Conservation (phyloP, 345 rosid species). For the Salix caprea region DNA sequence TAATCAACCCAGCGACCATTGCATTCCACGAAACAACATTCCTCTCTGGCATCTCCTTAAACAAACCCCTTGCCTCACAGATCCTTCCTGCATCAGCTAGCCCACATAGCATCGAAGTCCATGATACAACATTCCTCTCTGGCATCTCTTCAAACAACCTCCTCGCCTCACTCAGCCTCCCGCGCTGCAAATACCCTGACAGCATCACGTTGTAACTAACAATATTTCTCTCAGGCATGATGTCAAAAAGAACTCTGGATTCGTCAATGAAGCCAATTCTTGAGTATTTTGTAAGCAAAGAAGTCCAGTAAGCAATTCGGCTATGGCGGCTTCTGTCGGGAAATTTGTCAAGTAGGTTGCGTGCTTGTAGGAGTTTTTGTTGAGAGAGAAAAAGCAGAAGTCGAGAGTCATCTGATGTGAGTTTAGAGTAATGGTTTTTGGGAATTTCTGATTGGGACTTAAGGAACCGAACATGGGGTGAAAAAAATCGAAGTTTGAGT, state of each 20-base stretch:
- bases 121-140: constrained; percentile 50
- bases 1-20: constrained; percentile 47
- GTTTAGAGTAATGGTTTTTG: constrained; percentile 11
- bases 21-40: constrained; percentile 66
- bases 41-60: constrained; percentile 58
- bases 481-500: background rate
- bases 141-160: constrained; percentile 49
- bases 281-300: constrained; percentile 43
- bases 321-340: constrained; percentile 33
- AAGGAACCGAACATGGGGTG: constrained; percentile 11
- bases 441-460: constrained; percentile 8
- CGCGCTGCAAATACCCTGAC: constrained; percentile 40
- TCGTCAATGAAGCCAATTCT: constrained; percentile 46
- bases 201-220: constrained; percentile 63
- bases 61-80: constrained; percentile 43
- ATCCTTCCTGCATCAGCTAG: constrained; percentile 40
- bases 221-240: constrained; percentile 47
- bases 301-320: constrained; percentile 48
- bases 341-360: constrained; percentile 50
- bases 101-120: constrained; percentile 58
- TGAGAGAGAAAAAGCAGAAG: constrained; percentile 30
- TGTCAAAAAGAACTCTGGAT: constrained; percentile 47
- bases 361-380: constrained; percentile 35
- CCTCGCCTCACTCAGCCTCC: constrained; percentile 43
- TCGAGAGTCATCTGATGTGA: constrained; percentile 34